phyloP scores from a whole-genome alignment of 768 basidiomycete species.

The Saitozyma podzolica region DNA sequence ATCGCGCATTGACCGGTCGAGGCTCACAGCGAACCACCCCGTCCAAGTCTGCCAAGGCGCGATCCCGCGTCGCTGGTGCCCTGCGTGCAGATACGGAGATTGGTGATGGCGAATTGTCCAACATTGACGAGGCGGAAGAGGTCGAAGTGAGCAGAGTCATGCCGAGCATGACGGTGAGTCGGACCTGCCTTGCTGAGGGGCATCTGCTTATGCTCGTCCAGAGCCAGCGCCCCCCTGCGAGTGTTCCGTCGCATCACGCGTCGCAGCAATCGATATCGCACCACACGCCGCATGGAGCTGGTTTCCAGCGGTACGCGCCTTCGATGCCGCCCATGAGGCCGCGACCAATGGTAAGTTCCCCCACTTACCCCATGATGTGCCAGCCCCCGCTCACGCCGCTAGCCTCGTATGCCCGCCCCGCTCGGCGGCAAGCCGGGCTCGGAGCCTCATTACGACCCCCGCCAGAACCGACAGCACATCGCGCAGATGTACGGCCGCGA shows the following conservation, averaged over 20 bases:
- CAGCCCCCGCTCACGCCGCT: background rate
- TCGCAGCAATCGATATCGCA: background rate
- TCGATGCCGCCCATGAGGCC: constrained; percentile 36
- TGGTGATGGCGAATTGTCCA: constrained; percentile 33
- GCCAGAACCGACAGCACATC: constrained; percentile 8
- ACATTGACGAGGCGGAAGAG: constrained; percentile 39
- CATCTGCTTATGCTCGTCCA: too few relatives aligned
- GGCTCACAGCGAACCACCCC: constrained; percentile 7
- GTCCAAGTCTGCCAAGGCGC: constrained; percentile 9
- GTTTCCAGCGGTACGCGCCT: constrained; percentile 20
- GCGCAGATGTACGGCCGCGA: constrained; percentile 9
- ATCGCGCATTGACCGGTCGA: background rate
- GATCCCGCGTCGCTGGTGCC: constrained; percentile 45
- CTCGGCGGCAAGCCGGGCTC: constrained; percentile 32
- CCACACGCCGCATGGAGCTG: background rate
- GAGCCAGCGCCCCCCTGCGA: background rate
- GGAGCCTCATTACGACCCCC: constrained; percentile 18
- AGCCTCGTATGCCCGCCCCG: constrained; percentile 37
- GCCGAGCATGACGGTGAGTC: background rate
- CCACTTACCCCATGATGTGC: background rate
- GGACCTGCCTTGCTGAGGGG: background rate
- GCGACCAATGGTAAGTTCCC: constrained; percentile 22
- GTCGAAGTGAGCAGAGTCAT: too few relatives aligned
- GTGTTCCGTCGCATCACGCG: background rate
- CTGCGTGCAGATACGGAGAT: constrained; percentile 36